These are phyloP conservation scores for Dioszegia aurantiaca DNA, from an alignment of 768 basidiomycete genomes.

Conservation along the genomic window DNA sequence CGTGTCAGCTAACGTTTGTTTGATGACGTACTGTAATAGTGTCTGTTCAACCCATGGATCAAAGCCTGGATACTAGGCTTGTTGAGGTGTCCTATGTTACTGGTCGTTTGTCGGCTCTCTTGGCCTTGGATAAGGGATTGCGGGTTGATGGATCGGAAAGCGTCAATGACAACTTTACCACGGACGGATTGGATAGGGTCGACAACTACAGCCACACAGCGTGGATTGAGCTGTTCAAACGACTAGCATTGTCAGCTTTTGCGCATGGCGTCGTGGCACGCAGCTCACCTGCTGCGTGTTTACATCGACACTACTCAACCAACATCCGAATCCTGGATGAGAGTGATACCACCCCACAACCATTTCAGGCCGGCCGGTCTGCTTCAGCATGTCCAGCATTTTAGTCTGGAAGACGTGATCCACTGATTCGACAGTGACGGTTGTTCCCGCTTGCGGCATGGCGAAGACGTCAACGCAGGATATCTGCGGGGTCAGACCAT, in stretches of 20 bases:
- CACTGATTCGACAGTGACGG: constrained; percentile 94
- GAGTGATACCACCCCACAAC: constrained; percentile 99
- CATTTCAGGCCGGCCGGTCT: constrained; percentile 95
- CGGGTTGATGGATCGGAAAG: constrained; percentile 94
- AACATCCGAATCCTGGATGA: constrained; percentile 98
- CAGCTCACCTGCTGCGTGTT: constrained; percentile 87
- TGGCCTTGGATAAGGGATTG: constrained; percentile 83
- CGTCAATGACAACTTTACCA: constrained; percentile 94
- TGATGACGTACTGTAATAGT: constrained; percentile 69
- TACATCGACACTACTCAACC: constrained; percentile 97
- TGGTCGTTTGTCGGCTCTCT: constrained; percentile 94
- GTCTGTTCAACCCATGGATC: constrained; percentile 94
- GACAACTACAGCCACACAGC: constrained; percentile 94
- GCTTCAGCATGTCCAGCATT: constrained; percentile 99
- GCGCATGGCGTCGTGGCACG: background rate
- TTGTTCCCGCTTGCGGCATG: constrained; percentile 97
- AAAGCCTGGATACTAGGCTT: constrained; percentile 99
- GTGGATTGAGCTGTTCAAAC: constrained; percentile 87
- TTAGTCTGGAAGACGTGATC: constrained; percentile 98
- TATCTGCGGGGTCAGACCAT: constrained; percentile 26
- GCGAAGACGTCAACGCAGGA: constrained; percentile 91
- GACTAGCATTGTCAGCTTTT: constrained; percentile 59
- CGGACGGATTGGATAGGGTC: constrained; percentile 96
- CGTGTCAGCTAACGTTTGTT: background rate
- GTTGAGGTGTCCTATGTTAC: constrained; percentile 97